A percentile compares a stretch with the other conserved stretches of the same genome.
Evolutionary conservation across 306 rosid genomes (phyloP).

Genomic region (Quercus ilex): DNA sequence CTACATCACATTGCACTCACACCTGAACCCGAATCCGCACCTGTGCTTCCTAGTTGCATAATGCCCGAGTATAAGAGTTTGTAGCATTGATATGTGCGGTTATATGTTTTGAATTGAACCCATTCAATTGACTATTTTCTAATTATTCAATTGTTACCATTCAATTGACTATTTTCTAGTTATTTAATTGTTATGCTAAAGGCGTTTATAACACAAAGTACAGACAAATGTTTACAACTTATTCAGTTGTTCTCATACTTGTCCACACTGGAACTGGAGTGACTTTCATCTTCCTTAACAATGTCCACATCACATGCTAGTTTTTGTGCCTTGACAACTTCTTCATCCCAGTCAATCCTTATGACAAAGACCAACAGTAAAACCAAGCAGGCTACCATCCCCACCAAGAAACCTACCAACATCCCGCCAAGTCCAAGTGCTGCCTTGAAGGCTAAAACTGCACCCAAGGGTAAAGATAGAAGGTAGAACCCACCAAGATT

Average conservation of each 20-base stretch:
- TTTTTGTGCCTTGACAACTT: conserved; percentile 58
- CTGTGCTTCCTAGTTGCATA: too few relatives aligned
- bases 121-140: not conserved
- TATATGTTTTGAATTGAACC: not conserved
- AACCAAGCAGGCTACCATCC: conserved; percentile 40
- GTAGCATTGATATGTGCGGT: too few relatives aligned
- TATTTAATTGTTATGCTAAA: not conserved
- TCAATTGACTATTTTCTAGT: not conserved
- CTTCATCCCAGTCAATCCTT: conserved; percentile 61
- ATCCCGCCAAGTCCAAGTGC: conserved; percentile 63
- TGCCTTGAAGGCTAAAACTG: conserved; percentile 62
- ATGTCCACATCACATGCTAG: conserved; percentile 24
- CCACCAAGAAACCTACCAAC: conserved; percentile 57
- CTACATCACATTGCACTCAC: rapidly evolving
- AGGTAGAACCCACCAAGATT: conserved; percentile 75
- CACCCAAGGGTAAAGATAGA: conserved; percentile 66
- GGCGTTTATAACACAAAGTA: too few relatives aligned
- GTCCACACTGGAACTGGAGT: conserved; percentile 4
- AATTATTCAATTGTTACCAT: too few relatives aligned
- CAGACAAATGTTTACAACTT: not conserved
- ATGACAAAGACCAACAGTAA: conserved; percentile 44
- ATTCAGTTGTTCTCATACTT: not conserved
- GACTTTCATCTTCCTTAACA: conserved; percentile 16
- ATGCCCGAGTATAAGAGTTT: too few relatives aligned
- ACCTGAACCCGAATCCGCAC: rapidly evolving